Percentiles rank a stretch among this genome's conserved stretches.
phyloP scores from a whole-genome alignment of 2,329 filamentous ascomycete genomes.

The Pestalotiopsis sp. region DNA sequence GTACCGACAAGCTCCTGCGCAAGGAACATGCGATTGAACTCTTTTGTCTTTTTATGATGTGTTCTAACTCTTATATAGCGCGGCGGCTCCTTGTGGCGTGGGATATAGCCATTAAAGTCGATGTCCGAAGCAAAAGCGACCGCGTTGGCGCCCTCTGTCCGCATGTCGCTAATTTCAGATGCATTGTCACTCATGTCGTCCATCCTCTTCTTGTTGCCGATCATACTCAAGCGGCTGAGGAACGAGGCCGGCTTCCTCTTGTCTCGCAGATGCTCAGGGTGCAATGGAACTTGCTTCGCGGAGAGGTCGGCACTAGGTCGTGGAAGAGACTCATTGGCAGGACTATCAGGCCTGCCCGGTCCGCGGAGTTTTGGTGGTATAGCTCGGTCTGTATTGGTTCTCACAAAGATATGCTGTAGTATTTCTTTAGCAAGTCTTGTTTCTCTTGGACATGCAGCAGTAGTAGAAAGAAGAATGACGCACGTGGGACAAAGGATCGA shows the following conservation, averaged over 20 bases:
- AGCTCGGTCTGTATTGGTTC: slow-evolving; percentile 35
- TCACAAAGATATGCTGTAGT: slow-evolving; percentile 48
- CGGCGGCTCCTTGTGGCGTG: slow-evolving; percentile 84
- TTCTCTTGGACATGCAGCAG: not conserved
- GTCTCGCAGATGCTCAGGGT: slow-evolving; percentile 53
- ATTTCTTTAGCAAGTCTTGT: not conserved
- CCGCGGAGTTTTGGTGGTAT: slow-evolving; percentile 52
- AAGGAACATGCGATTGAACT: slow-evolving; percentile 87
- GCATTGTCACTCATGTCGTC: slow-evolving; percentile 63
- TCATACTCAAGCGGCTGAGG: slow-evolving; percentile 78
- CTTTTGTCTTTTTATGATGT: slow-evolving; percentile 77
- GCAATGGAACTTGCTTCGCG: slow-evolving; percentile 34
- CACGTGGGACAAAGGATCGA: slow-evolving; percentile 72
- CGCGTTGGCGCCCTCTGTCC: slow-evolving; percentile 81
- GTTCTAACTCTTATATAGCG: slow-evolving; percentile 86
- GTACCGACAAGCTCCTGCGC: slow-evolving; percentile 84
- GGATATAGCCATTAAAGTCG: slow-evolving; percentile 75
- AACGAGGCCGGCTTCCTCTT: slow-evolving; percentile 88
- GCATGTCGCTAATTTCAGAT: slow-evolving; percentile 67
- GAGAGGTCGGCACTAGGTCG: slow-evolving; percentile 45
- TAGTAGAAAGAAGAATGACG: slow-evolving; percentile 24
- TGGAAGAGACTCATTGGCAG: slow-evolving; percentile 42
- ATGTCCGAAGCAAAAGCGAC: slow-evolving; percentile 79
- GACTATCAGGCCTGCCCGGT: slow-evolving; percentile 54
- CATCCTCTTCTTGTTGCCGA: slow-evolving; percentile 75